Base-by-base conservation (phyloP, 2,329 filamentous ascomycete genomes). In the Penicillium vulpinum region DNA sequence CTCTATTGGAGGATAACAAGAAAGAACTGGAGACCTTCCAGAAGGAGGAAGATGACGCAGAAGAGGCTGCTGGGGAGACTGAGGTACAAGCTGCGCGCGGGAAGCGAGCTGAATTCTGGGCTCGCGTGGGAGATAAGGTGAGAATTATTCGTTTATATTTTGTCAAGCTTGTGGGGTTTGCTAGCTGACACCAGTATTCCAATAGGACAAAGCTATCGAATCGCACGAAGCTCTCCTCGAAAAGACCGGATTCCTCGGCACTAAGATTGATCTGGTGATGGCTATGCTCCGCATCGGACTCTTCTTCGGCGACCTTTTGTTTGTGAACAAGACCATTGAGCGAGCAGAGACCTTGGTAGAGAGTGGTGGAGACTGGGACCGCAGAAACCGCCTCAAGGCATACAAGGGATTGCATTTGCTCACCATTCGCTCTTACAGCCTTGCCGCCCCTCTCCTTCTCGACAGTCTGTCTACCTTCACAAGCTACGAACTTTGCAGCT, bases 381-480 rank as follows among this genome's bases (percentile, higher is more conserved):
- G 94, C 63, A 89, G 94, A 75, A 99, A 99, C 81, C 89, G 94
- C 59, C 86, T 99, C 71, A 99, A 99, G 88, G 94, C 94, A 65
- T 99, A 99, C 83, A 92, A 96, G 74, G 94, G 94, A 61, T 83
- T 99, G 54, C 89, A 97, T 73, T 85, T 96, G 56, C 87, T 99
- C 65, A 97, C 93, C 24, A 86, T 94, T 64, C 92, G 94, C 67
- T 92, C 92, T 60, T 92, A 97, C 82, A 90, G 88, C 75, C 81
- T 91, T 57, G 92, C 92, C 39, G 94, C 94, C 2, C 93, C 94
- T 39, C 85, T 97, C 11, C 88, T 99, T 49, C 91, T 99, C 70
- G 94, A 99, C 81, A 96, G 91, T 72, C 83, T 99, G 65, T 97
- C 93, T 28, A 99, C 94, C 22, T 99, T 99, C 76, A 99, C 94